Evolutionary conservation across 192 early-diverging fungal genomes (phyloP).

Genomic region (Podila verticillata): DNA sequence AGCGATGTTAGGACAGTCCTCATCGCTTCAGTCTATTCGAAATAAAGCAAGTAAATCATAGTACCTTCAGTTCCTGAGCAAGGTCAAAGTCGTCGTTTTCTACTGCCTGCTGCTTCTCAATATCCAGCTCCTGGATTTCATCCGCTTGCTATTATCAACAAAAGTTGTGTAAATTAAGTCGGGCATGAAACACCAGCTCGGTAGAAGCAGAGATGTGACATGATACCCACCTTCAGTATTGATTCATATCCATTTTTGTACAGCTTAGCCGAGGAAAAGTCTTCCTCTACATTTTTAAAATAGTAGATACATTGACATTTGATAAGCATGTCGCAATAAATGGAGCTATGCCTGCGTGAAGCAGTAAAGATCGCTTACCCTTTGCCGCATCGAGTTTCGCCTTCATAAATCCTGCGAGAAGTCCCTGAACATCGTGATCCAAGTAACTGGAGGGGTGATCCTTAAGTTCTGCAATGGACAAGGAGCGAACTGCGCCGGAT

Average conservation of each 20-base stretch:
- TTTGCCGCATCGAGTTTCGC: constrained; percentile 44
- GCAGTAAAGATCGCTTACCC: constrained; percentile 7
- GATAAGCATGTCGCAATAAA: too few species aligned
- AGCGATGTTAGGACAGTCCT: too few species aligned
- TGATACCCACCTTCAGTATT: constrained; percentile 53
- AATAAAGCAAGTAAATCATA: background rate
- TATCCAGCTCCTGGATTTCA: constrained; percentile 62
- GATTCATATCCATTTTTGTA: constrained; percentile 64
- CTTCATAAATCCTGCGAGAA: constrained; percentile 27
- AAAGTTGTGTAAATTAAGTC: background rate
- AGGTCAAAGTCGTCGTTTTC: constrained; percentile 80
- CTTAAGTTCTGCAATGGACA: constrained; percentile 34
- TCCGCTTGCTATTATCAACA: constrained; percentile 19
- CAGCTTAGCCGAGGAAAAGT: constrained; percentile 69
- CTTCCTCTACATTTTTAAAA: constrained; percentile 56
- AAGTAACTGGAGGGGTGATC: constrained; percentile 21
- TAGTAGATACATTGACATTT: too few species aligned
- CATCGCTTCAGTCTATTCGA: background rate
- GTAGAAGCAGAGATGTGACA: background rate
- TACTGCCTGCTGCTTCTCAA: constrained; percentile 67
- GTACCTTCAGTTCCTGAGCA: constrained; percentile 77
- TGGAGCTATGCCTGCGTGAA: background rate
- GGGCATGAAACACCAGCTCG: background rate
- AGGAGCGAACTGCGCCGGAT: constrained; percentile 12
- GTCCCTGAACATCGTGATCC: constrained; percentile 28